Conservation (phyloP, 2,329 filamentous ascomycete genomes). For the Fusarium domesticum region DNA sequence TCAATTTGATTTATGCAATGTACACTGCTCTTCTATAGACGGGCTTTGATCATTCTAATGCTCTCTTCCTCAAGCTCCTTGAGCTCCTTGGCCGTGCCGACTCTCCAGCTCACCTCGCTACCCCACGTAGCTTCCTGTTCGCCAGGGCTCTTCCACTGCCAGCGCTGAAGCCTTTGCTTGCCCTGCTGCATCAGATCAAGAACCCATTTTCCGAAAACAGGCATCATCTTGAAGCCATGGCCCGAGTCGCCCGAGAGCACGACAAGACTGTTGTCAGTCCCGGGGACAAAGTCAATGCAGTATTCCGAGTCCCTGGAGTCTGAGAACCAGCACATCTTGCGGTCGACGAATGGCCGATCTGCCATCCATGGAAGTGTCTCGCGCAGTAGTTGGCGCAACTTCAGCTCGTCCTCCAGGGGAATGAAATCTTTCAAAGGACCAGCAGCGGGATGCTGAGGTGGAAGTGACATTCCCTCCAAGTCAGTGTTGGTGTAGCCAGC, state of each 20-base stretch:
- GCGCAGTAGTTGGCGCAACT: conserved; percentile 6
- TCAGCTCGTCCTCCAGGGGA: conserved; percentile 6
- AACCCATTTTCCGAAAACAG: conserved; percentile 5
- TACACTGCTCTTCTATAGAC: conserved; percentile 4
- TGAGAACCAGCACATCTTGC: conserved; percentile 9
- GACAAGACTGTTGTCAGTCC: conserved; percentile 4
- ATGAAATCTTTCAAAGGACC: conserved; percentile 6
- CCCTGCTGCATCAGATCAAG: conserved; percentile 2
- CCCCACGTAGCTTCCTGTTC: conserved; percentile 3
- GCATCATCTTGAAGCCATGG: conserved; percentile 10
- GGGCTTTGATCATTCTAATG: conserved; percentile 5
- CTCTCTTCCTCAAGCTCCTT: conserved; percentile 5
- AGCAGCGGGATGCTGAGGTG: neutral
- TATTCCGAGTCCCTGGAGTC: conserved; percentile 7
- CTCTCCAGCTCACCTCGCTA: conserved; percentile 7
- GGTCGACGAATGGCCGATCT: conserved; percentile 10
- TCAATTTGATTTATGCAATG: too few relatives aligned
- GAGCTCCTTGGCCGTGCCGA: conserved; percentile 7
- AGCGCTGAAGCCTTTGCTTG: conserved; percentile 5
- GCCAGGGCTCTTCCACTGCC: conserved; percentile 4
- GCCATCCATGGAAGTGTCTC: conserved; percentile 13
- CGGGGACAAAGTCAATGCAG: conserved; percentile 7
- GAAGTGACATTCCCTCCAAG: conserved; percentile 2
- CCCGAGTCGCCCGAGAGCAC: conserved; percentile 4
- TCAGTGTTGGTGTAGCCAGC: conserved; percentile 9